Evolutionary conservation across 2,329 filamentous ascomycete species (phyloP), one percentile per base, ranked within the genome.

Genomic region (Fusarium devonianum): DNA sequence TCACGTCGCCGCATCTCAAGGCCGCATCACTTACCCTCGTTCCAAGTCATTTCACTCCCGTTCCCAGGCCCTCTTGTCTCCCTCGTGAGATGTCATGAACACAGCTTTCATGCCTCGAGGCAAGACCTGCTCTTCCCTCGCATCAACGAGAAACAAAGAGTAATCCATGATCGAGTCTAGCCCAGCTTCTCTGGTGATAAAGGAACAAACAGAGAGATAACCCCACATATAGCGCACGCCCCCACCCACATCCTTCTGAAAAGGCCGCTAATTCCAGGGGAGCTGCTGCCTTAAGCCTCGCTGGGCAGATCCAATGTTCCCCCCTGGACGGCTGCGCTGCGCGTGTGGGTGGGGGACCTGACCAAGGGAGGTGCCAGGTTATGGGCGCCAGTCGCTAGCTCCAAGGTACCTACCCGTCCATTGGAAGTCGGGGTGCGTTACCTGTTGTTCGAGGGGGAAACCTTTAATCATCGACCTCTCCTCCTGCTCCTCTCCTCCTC

Each of bases 1-100:
- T 29, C 39, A 55, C 35, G 39, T 41, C 33, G 30, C 32, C 32
- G n/a, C n/a, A 52, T 47, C 53, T 30, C 13, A 35, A 53, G 47
- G 53, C 29, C 29, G 41, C 40, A 16, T 47, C 40, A 40, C 23
- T 19, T 14, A 33, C 16, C 21, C 13, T 16, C 18, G 16, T 43
- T 23, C 14, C 14, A 23, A 16, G 17, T 23, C 14, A 25, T 25
- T 51, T 22, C 38, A 39, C 16, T 19, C 19, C 34, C 18, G 35
- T 8, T 9, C 17, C 13, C 9, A 11, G 23, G 8, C 23, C 8
- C 23, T 25, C 23, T 8, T 25, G 9, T 25, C 23, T 25, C 23
- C 23, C 12, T n/a, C n/a, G n/a, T n/a, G n/a, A n/a, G n/a, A n/a
- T n/a, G n/a, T n/a, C n/a, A n/a, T n/a, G n/a, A n/a, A n/a, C n/a